These are phyloP conservation scores for Symbiodinium pilosum DNA, from an alignment of 73 alveolate species.

Conservation along the genomic window DNA sequence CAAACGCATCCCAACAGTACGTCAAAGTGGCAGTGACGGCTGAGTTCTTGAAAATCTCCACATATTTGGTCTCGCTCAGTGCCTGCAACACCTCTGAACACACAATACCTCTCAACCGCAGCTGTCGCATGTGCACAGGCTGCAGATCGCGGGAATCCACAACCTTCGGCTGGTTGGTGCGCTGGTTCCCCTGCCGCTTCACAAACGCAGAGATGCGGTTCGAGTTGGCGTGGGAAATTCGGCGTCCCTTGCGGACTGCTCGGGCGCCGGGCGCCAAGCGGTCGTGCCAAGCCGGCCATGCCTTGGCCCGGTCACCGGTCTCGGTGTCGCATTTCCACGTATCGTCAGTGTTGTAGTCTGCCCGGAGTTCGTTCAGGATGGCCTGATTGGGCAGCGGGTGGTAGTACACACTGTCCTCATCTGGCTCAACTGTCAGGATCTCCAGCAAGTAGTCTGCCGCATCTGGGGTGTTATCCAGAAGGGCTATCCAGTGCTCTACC, in stretches of 20 bases:
- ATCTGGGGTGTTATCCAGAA: constrained; percentile 54
- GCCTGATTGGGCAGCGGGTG: constrained; percentile 93
- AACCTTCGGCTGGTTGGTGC: background rate
- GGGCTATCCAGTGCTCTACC: constrained; percentile 82
- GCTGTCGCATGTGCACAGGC: constrained; percentile 43
- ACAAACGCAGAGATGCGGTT: background rate
- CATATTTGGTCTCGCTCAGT: constrained; percentile 47
- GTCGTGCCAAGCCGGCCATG: constrained; percentile 94
- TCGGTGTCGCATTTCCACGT: constrained; percentile 86
- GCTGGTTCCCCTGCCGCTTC: background rate
- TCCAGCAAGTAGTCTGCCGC: constrained; percentile 85
- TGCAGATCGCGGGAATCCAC: background rate
- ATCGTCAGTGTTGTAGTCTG: constrained; percentile 59
- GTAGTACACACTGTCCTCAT: constrained; percentile 76
- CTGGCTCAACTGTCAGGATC: constrained; percentile 77
- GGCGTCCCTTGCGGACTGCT: background rate
- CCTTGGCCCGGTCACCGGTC: constrained; percentile 14
- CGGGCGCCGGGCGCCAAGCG: constrained; percentile 55
- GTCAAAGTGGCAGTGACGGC: constrained; percentile 54
- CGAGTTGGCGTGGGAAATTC: background rate
- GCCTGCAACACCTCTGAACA: constrained; percentile 51
- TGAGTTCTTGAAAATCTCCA: constrained; percentile 46
- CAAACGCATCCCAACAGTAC: constrained; percentile 87
- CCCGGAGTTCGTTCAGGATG: background rate
- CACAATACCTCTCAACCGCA: constrained; percentile 41